These are phyloP conservation scores for Cercospora brassicicola DNA, from an alignment of 2,329 filamentous ascomycete genomes.

Conservation along the genomic window DNA sequence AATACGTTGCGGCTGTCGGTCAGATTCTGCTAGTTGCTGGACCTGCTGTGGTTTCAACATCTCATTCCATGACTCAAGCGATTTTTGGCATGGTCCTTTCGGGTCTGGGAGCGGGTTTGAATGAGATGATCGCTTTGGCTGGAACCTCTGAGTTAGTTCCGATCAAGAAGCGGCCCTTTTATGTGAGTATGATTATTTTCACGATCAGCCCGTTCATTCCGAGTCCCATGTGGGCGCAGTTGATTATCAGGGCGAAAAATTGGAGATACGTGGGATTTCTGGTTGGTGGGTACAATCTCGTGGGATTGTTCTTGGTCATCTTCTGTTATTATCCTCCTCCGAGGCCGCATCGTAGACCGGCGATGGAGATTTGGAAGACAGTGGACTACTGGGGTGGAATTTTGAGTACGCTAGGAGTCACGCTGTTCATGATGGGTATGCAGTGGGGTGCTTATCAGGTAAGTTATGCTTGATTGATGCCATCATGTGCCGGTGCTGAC, in stretches of 20 bases:
- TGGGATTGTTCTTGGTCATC: constrained; percentile 54
- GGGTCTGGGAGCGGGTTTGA: constrained; percentile 66
- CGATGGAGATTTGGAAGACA: constrained; percentile 46
- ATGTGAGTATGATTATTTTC: constrained; percentile 61
- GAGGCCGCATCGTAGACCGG: constrained; percentile 35
- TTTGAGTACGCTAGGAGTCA: constrained; percentile 52
- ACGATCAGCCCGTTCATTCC: constrained; percentile 65
- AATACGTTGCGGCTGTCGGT: constrained; percentile 60
- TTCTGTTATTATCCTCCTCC: constrained; percentile 49
- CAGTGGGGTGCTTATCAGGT: constrained; percentile 34
- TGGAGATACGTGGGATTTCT: constrained; percentile 60
- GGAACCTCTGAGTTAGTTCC: constrained; percentile 69
- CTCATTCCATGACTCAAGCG: constrained; percentile 60
- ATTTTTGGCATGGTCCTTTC: constrained; percentile 64
- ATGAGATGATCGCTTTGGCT: constrained; percentile 67
- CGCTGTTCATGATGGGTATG: constrained; percentile 53
- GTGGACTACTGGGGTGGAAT: constrained; percentile 57
- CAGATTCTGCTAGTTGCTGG: constrained; percentile 57
- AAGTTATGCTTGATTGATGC: neutral
- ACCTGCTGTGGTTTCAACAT: constrained; percentile 60
- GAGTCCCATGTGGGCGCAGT: constrained; percentile 62
- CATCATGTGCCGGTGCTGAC: constrained; percentile 5
- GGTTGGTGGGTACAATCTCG: constrained; percentile 53
- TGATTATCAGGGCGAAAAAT: constrained; percentile 49
- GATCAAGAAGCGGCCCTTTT: constrained; percentile 63